Percentiles rank a stretch among this genome's conserved stretches.
phyloP scores from a whole-genome alignment of 2,329 filamentous ascomycete genomes.

The Leptographium wingfieldii region DNA sequence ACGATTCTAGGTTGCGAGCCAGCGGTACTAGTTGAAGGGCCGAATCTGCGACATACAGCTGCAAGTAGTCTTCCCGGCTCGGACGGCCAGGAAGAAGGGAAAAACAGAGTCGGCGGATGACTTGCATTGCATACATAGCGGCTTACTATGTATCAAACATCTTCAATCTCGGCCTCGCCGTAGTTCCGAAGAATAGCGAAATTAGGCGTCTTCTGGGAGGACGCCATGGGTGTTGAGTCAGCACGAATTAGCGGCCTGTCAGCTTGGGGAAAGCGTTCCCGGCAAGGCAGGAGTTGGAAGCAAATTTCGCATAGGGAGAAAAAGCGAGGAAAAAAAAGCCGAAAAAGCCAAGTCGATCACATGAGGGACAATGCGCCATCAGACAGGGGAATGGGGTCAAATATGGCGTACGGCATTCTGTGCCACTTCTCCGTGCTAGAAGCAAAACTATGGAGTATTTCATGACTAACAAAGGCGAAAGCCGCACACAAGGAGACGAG shows the following conservation, averaged over 20 bases:
- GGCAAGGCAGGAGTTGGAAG: neutral
- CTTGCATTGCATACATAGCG: too few relatives aligned
- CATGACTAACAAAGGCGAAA: constrained; percentile 1
- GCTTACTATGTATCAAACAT: neutral
- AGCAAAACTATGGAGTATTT: neutral
- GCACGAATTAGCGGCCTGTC: neutral
- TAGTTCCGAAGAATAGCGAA: neutral
- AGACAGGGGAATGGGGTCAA: neutral
- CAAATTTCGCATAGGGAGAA: neutral
- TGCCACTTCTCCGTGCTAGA: neutral
- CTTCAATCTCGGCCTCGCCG: neutral
- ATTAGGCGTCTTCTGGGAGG: too few relatives aligned
- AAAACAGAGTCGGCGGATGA: neutral
- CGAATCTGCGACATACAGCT: neutral
- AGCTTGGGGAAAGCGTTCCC: neutral
- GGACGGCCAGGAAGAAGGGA: neutral
- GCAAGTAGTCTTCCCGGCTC: neutral
- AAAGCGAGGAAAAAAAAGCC: neutral
- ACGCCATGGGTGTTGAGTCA: neutral
- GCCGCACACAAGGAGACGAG: neutral
- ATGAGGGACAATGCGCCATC: neutral
- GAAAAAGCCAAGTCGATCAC: neutral
- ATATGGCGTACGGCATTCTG: neutral
- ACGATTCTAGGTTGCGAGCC: too few relatives aligned
- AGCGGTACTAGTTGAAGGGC: too few relatives aligned